These are phyloP conservation scores for Diplodia sapinea DNA, from an alignment of 2,329 filamentous ascomycete species.

Conservation along the genomic window DNA sequence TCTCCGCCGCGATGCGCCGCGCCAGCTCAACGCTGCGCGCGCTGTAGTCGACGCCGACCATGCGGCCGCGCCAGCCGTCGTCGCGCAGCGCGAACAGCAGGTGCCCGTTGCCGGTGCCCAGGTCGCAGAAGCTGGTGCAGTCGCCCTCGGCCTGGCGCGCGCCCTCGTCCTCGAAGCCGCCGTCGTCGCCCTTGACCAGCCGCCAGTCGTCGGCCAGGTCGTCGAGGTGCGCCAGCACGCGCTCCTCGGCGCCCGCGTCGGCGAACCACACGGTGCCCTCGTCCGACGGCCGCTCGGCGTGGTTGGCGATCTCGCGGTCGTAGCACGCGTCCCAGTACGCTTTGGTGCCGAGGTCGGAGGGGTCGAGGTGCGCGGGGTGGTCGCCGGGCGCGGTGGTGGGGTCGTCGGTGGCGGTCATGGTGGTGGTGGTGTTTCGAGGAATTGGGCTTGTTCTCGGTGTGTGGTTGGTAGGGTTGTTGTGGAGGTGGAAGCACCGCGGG, in stretches of 20 bases:
- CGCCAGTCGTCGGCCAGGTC: constrained; percentile 59
- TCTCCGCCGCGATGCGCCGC: constrained; percentile 58
- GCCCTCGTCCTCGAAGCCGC: constrained; percentile 36
- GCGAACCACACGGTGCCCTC: constrained; percentile 96
- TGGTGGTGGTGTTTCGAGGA: background rate
- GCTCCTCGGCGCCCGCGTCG: constrained; percentile 84
- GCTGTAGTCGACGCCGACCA: constrained; percentile 92
- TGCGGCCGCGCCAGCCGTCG: constrained; percentile 68
- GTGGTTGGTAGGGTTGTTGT: background rate
- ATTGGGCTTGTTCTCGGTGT: background rate
- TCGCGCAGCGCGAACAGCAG: constrained; percentile 82
- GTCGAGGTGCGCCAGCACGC: constrained; percentile 69
- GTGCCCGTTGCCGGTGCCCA: constrained; percentile 93
- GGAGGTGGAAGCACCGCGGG: background rate
- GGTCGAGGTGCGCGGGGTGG: constrained; percentile 61
- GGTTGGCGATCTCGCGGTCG: constrained; percentile 71
- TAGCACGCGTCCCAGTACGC: constrained; percentile 70
- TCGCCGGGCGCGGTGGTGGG: background rate
- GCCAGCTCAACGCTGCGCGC: constrained; percentile 76
- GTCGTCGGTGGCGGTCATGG: background rate
- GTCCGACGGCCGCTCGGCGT: constrained; percentile 73
- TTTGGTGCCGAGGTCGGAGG: constrained; percentile 83
- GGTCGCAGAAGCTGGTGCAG: constrained; percentile 71
- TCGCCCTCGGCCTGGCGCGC: constrained; percentile 28
- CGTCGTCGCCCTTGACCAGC: constrained; percentile 46